Conservation (phyloP, 2,329 filamentous ascomycete genomes). For the Diaporthe velutina region DNA sequence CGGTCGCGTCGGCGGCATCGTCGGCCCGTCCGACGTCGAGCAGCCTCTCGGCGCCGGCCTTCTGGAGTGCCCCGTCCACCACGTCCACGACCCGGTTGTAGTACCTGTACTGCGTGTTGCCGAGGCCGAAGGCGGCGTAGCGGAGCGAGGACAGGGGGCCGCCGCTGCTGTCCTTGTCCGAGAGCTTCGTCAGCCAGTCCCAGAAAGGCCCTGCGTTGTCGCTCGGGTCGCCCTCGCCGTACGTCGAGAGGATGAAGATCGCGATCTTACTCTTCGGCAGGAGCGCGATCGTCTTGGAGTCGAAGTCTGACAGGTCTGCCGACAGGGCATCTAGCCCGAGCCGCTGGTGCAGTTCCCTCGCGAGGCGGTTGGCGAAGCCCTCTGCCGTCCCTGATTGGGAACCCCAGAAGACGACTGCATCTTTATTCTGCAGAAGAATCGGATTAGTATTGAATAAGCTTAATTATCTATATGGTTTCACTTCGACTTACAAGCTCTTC, state of each 20-base stretch:
- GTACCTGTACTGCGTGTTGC: slow-evolving; percentile 54
- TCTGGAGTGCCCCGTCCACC: slow-evolving; percentile 43
- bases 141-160: slow-evolving; percentile 1
- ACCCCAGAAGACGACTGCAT: slow-evolving; percentile 59
- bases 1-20: slow-evolving; percentile 48
- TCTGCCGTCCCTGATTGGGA: slow-evolving; percentile 62
- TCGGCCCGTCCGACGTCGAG: slow-evolving; percentile 49
- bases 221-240: slow-evolving; percentile 56
- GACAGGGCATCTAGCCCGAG: slow-evolving; percentile 56
- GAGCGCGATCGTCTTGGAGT: slow-evolving; percentile 52
- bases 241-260: slow-evolving; percentile 55
- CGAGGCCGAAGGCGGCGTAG: slow-evolving; percentile 50
- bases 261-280: slow-evolving; percentile 46
- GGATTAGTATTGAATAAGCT: background rate
- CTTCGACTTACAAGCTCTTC: slow-evolving; percentile 44
- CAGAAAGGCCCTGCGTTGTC: slow-evolving; percentile 52
- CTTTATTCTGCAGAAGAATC: background rate
- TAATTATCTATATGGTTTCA: rapidly evolving
- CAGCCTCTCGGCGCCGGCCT: slow-evolving; percentile 47
- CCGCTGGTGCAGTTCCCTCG: slow-evolving; percentile 53
- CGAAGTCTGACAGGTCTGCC: slow-evolving; percentile 62
- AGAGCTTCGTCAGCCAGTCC: slow-evolving; percentile 44
- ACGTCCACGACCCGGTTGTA: slow-evolving; percentile 53
- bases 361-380: slow-evolving; percentile 55
- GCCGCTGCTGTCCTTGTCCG: too few species aligned